Conservation (phyloP, 1,284 basidiomycete species). For the Meira nashicola region DNA sequence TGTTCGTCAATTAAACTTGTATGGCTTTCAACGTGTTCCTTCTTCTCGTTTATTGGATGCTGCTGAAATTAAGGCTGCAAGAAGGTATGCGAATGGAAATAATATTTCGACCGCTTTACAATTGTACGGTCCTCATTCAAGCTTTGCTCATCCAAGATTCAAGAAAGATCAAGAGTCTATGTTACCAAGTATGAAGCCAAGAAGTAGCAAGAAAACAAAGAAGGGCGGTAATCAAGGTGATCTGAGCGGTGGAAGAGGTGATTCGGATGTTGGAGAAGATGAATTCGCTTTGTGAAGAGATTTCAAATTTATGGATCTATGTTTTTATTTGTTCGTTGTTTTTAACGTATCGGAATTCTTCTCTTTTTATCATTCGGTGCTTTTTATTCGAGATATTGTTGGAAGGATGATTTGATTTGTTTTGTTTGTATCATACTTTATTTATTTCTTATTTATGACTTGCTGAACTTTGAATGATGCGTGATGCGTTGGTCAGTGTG, state of each 20-base stretch:
- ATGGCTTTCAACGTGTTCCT: slow-evolving; percentile 51
- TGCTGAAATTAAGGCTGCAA: slow-evolving; percentile 41
- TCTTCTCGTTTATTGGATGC: slow-evolving; percentile 44
- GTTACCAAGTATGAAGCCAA: slow-evolving; percentile 50
- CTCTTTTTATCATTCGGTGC: no score
- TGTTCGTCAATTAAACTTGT: slow-evolving; percentile 50
- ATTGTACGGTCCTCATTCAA: slow-evolving; percentile 48
- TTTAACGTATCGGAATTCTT: no score
- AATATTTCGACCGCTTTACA: slow-evolving; percentile 46
- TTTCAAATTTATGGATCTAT: no score
- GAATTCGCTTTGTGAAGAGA: neutral
- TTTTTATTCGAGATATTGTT: no score
- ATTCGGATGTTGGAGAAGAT: slow-evolving; percentile 10
- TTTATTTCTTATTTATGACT: no score
- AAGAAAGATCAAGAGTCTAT: slow-evolving; percentile 40
- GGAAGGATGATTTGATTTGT: no score
- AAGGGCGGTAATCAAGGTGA: slow-evolving; percentile 13
- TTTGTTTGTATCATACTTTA: no score
- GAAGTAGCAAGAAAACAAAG: slow-evolving; percentile 51
- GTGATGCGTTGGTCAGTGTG: no score
- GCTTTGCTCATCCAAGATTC: slow-evolving; percentile 51
- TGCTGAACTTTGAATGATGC: no score
- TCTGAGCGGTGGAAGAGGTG: neutral
- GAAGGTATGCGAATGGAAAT: slow-evolving; percentile 1
- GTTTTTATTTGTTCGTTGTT: no score